These are phyloP conservation scores for Eimeria falciformis DNA, from an alignment of 169 alveolate species.

Conservation along the genomic window DNA sequence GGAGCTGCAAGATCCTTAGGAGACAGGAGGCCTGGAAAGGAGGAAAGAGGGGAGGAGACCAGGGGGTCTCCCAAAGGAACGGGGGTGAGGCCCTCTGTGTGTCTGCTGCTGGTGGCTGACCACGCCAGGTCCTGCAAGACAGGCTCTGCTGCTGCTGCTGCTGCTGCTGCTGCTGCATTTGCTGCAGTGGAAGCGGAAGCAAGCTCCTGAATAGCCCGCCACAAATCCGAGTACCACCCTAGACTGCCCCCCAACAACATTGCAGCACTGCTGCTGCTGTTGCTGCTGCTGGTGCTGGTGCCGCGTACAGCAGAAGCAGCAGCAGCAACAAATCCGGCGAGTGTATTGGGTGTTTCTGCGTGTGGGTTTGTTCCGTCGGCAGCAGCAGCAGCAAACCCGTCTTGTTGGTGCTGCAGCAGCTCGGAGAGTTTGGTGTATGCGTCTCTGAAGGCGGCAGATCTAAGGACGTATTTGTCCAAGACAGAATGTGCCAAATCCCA, in stretches of 20 bases:
- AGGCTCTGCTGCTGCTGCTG: background rate
- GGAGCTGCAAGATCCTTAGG: background rate
- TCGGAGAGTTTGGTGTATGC: background rate
- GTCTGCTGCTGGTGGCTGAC: background rate
- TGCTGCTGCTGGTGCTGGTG: background rate
- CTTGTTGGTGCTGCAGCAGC: background rate
- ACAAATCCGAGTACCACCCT: background rate
- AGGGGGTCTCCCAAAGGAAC: background rate
- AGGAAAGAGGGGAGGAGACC: background rate
- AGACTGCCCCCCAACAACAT: background rate
- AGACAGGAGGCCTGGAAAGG: background rate
- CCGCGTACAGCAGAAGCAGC: background rate
- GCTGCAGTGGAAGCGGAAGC: background rate
- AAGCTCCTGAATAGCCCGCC: background rate
- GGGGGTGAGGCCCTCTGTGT: background rate
- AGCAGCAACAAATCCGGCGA: background rate
- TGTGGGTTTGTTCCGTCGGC: too few species aligned
- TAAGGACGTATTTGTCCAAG: constrained; percentile 23
- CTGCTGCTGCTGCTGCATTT: constrained; percentile 19
- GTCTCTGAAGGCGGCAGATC: constrained; percentile 33
- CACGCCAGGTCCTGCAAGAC: background rate
- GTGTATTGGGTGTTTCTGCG: background rate
- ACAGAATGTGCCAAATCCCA: constrained; percentile 49
- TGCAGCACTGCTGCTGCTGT: background rate
- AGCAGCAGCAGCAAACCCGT: constrained; percentile 6